Evolutionary conservation across 495 filamentous ascomycete species (phyloP), one percentile per base, ranked within the genome.

Genomic region (Mycothermus thermophilus): DNA sequence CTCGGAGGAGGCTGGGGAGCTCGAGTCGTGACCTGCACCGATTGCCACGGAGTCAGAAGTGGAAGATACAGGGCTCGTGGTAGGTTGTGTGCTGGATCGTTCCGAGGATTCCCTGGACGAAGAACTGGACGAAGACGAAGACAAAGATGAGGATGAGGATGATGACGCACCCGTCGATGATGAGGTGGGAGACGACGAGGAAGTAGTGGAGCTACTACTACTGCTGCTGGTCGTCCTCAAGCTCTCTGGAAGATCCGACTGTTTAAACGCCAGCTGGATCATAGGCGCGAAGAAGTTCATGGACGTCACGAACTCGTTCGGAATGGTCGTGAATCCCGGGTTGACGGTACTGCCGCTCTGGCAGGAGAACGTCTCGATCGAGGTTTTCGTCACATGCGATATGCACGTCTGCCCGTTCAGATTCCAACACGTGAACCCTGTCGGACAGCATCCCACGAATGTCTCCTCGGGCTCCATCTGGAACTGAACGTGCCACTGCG

Each of bases 391-490:
- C 5, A 38, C 39, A 9, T 21, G 28, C 10, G 38, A 24, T 10
- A 47, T 29, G 19, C 55, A 59, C 15, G 53, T 57, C 34, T 55
- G 51, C n/a, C 34, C 42, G 20, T 44, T 30, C 15, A 37, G 20
- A 35, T 54, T 51, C 13, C 23, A 21, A 30, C 49, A 54, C 6
- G 8, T 8, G 37, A 40, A 54, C 5, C 48, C 48, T 16, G 27
- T 21, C 3, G 55, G 53, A 25, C 53, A 59, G 32, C 55, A 59
- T 3, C 53, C 55, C 2, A 53, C 37, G 10, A 52, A 52, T 0
- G 48, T 55, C 36, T 59, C 55, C 4, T 44, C 41, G 0, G 42
- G 2, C 17, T 34, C 35, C 31, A 55, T 40, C 9, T 29, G 17
- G 27, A 38, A 59, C 38, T 55, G 44, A 4, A 50, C 25, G 11